Base-by-base conservation (phyloP, 805 yeast species). In the Metschnikowia drakensbergensis region DNA sequence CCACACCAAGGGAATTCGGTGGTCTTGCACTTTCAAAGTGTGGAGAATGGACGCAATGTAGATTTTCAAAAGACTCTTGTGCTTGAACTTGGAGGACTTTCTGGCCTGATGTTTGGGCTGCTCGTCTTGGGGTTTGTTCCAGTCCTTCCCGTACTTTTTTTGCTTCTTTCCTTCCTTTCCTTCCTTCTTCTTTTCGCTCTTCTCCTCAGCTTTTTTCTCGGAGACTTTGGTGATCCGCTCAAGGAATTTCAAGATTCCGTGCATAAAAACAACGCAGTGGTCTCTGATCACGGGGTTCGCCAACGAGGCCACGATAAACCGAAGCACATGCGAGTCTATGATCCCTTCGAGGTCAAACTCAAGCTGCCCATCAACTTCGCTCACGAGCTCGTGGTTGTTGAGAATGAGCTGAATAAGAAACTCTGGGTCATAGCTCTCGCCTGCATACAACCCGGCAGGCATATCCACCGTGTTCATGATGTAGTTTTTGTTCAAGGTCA, bases 381-480 rank as follows among this genome's bases (percentile, higher is more conserved):
- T 64, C 37, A 86, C 75, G 30, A 86, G 67, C 52, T 86, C 91
- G 4, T 80, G 83, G 55, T 82, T 86, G 61, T 83, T 84, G 33
- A 85, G 61, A 4, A 84, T 65, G 51, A 83, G 60, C 47, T 85
- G 68, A 51, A 88, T 62, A 33, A 90, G 57, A 58, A 90, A 88
- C 58, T 84, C 82, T n/a, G 82, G 76, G 60, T 88, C 92, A 63
- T 90, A 87, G 5, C 68, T 54, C 0, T 71, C 61, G 1, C 63
- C 52, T 6, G 54, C 52, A 39, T 68, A 68, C 25, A 40, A 13
- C 9, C 39, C 32, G 41, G 69, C 51, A n/a, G 17, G 10, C 11
- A 17, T 22, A 2, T 66, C 62, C 17, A 81, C 68, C 0, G 88
- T 70, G 47, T 80, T 80, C 3, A 61, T 63, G 36, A 87, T 68